phyloP scores from a whole-genome alignment of 495 filamentous ascomycete genomes.

The Clavariopsis aquatica region DNA sequence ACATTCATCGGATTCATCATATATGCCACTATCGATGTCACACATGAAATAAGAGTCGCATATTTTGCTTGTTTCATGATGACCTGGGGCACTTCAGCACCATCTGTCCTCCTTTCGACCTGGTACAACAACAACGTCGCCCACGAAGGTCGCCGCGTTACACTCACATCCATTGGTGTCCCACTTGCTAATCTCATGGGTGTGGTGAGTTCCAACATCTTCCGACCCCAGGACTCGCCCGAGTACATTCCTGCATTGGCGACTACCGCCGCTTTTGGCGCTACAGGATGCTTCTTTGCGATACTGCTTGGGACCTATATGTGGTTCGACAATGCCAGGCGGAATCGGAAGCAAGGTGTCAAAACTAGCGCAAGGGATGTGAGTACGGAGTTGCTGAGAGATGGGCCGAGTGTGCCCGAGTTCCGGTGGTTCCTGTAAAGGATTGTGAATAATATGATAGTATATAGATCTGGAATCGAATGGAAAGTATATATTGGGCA shows the following conservation, averaged over 20 bases:
- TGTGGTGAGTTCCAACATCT: constrained; percentile 71
- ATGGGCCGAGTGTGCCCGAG: constrained; percentile 63
- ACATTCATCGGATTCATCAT: constrained; percentile 77
- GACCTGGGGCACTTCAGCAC: constrained; percentile 68
- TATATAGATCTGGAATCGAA: not conserved
- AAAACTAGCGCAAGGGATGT: constrained; percentile 64
- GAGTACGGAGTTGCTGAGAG: constrained; percentile 65
- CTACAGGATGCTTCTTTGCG: constrained; percentile 59
- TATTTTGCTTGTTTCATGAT: constrained; percentile 85
- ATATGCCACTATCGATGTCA: constrained; percentile 68
- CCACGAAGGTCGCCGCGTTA: constrained; percentile 69
- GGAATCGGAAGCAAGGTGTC: constrained; percentile 62
- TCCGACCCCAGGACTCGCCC: constrained; percentile 67
- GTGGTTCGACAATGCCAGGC: constrained; percentile 66
- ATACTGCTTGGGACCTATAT: constrained; percentile 64
- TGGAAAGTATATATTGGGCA: too few relatives aligned
- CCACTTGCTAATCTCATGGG: constrained; percentile 83
- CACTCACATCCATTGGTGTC: constrained; percentile 71
- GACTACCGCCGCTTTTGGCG: constrained; percentile 74
- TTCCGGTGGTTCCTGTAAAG: constrained; percentile 68
- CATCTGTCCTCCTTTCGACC: constrained; percentile 56
- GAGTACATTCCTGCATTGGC: constrained; percentile 74
- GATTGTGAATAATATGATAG: not conserved
- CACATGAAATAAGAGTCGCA: constrained; percentile 59
- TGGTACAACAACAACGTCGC: constrained; percentile 67